Conservation (phyloP, 345 rosid species). For the Citrus sp. region DNA sequence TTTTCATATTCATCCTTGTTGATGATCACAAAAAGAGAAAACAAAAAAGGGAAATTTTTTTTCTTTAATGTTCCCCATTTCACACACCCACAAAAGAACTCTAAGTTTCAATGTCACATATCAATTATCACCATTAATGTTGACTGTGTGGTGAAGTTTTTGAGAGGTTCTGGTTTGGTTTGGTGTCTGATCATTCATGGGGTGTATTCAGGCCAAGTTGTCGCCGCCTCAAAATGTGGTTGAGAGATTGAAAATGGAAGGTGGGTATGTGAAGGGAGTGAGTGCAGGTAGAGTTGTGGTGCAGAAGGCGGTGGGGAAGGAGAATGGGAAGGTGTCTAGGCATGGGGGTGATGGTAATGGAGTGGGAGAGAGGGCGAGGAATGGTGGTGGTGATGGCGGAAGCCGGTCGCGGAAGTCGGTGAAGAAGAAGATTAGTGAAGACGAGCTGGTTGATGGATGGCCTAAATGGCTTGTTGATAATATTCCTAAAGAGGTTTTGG, state of each 20-base stretch:
- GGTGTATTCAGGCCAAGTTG: slow-evolving; percentile 33
- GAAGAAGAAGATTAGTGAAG: slow-evolving; percentile 40
- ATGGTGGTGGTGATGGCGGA: slow-evolving; percentile 13
- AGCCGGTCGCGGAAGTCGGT: slow-evolving; percentile 16
- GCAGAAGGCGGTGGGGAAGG: slow-evolving; percentile 4
- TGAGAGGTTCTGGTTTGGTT: neutral
- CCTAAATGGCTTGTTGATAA: slow-evolving; percentile 78
- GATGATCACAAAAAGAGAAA: neutral
- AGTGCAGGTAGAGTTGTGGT: neutral
- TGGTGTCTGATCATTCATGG: slow-evolving; percentile 30
- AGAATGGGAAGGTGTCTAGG: slow-evolving; percentile 13
- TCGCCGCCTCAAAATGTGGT: slow-evolving; percentile 22
- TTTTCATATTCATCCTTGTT: slow-evolving; percentile 11
- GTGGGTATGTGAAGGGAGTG: slow-evolving; percentile 23
- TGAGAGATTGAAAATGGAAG: slow-evolving; percentile 24
- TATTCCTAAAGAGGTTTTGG: slow-evolving; percentile 43
- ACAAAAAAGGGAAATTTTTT: neutral
- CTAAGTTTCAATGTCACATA: slow-evolving; percentile 12
- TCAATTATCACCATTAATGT: slow-evolving; percentile 3
- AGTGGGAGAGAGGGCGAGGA: slow-evolving; percentile 12
- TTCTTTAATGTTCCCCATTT: neutral
- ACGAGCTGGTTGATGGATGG: slow-evolving; percentile 59
- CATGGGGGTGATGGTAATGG: neutral
- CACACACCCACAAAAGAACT: neutral
- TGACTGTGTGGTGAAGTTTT: slow-evolving; percentile 3